A percentile compares a stretch with the other conserved stretches of the same genome.
These are phyloP conservation scores for Thymus quinquecostatus DNA, from an alignment of 257 asterid species.

Conservation along the genomic window DNA sequence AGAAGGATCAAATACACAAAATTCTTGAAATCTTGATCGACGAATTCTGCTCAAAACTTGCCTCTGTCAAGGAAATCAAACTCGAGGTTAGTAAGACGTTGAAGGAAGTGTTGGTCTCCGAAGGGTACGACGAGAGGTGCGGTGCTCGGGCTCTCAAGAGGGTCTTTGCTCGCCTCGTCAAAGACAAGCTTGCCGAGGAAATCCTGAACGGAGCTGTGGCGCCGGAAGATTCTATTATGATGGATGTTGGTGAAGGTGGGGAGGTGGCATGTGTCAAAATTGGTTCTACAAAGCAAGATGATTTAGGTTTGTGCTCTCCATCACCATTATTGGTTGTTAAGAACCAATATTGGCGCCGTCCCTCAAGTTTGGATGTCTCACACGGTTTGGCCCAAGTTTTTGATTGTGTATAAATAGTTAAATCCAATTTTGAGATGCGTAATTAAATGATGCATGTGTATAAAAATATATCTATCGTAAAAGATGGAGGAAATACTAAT, in stretches of 20 bases:
- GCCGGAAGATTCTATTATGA: neutral
- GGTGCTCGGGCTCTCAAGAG: neutral
- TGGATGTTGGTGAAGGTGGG: neutral
- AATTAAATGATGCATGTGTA: too few species aligned
- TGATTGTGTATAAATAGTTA: too few species aligned
- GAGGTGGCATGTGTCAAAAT: neutral
- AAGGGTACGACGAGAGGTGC: neutral
- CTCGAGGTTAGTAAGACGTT: neutral
- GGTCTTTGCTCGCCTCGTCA: neutral
- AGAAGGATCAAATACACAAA: neutral
- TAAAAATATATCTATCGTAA: too few species aligned
- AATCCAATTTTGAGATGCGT: too few species aligned
- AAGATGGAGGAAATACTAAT: too few species aligned
- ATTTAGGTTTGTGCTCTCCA: neutral
- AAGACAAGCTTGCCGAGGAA: neutral
- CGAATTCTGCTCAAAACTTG: neutral
- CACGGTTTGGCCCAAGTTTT: neutral
- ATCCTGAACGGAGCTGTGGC: neutral
- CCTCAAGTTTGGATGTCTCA: neutral
- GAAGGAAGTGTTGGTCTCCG: neutral
- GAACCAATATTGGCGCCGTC: rapidly evolving
- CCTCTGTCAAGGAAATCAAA: neutral
- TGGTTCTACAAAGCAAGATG: neutral
- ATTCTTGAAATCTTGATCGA: neutral
- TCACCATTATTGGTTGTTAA: neutral